Evolutionary conservation across 2,329 filamentous ascomycete species (phyloP).

Genomic region (Podosphaera fusca): DNA sequence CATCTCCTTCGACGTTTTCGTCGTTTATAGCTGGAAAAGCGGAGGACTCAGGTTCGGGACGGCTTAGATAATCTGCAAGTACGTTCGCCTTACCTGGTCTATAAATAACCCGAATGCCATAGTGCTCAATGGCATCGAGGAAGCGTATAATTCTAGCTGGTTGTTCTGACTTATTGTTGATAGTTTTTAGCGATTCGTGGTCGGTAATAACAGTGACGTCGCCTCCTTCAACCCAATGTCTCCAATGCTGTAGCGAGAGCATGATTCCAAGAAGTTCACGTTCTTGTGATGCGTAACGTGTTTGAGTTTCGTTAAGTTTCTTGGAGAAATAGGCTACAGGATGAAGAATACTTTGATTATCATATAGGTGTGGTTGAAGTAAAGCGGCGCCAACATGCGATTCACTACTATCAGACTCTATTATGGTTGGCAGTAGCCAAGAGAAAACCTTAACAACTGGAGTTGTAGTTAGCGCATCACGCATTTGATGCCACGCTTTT

Average conservation of each 20-base stretch:
- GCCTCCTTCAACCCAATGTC: background rate
- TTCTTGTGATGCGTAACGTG: background rate
- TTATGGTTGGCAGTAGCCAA: background rate
- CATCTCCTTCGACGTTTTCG: background rate
- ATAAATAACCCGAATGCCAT: background rate
- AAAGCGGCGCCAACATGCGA: background rate
- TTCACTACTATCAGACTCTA: background rate
- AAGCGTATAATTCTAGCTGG: background rate
- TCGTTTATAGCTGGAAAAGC: background rate
- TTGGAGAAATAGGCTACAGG: background rate
- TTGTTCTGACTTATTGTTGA: background rate
- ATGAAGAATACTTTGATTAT: background rate
- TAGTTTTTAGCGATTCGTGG: background rate
- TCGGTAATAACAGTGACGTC: background rate
- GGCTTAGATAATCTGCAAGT: background rate
- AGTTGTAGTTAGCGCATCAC: background rate
- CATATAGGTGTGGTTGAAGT: background rate
- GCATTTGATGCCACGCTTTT: background rate
- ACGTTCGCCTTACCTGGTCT: background rate
- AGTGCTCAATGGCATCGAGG: background rate
- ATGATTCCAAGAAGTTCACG: background rate
- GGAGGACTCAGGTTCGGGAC: background rate
- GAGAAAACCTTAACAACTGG: background rate
- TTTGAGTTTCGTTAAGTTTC: background rate
- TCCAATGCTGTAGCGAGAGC: background rate